Evolutionary conservation across 2,329 filamentous ascomycete species (phyloP).

Genomic region (Penicillium sp.): DNA sequence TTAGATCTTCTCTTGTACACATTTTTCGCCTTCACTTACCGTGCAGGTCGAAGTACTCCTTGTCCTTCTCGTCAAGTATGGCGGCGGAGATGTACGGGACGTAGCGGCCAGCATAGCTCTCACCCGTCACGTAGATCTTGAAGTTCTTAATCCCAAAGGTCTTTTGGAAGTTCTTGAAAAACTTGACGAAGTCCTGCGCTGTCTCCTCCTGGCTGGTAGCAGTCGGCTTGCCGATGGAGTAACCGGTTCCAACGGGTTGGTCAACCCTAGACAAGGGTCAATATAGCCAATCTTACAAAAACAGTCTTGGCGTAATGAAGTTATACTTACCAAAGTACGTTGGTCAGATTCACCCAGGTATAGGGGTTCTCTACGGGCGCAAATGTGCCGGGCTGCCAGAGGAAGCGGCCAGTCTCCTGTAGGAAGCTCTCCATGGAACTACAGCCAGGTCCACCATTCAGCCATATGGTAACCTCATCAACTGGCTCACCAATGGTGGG

Average conservation of each 20-base stretch:
- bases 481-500: slow-evolving; percentile 41
- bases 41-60: slow-evolving; percentile 61
- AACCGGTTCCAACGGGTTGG: slow-evolving; percentile 58
- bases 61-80: slow-evolving; percentile 66
- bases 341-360: slow-evolving; percentile 70
- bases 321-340: slow-evolving; percentile 67
- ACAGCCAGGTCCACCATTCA: slow-evolving; percentile 54
- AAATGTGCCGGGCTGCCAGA: slow-evolving; percentile 65
- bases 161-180: slow-evolving; percentile 72
- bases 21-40: slow-evolving; percentile 36
- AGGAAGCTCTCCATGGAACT: slow-evolving; percentile 63
- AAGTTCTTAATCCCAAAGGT: slow-evolving; percentile 62
- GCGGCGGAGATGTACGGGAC: slow-evolving; percentile 69
- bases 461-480: slow-evolving; percentile 42
- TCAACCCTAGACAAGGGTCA: slow-evolving; percentile 22
- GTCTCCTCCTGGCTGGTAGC: slow-evolving; percentile 64
- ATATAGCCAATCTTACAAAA: not conserved
- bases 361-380: slow-evolving; percentile 62
- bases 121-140: slow-evolving; percentile 70
- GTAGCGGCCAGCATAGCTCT: slow-evolving; percentile 66
- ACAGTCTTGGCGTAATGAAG: too few species aligned
- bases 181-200: slow-evolving; percentile 66
- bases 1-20: not conserved
- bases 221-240: slow-evolving; percentile 59
- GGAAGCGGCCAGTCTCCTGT: slow-evolving; percentile 71